Base-by-base conservation (phyloP, 2,329 filamentous ascomycete species). In the Aspergillus intermedius region DNA sequence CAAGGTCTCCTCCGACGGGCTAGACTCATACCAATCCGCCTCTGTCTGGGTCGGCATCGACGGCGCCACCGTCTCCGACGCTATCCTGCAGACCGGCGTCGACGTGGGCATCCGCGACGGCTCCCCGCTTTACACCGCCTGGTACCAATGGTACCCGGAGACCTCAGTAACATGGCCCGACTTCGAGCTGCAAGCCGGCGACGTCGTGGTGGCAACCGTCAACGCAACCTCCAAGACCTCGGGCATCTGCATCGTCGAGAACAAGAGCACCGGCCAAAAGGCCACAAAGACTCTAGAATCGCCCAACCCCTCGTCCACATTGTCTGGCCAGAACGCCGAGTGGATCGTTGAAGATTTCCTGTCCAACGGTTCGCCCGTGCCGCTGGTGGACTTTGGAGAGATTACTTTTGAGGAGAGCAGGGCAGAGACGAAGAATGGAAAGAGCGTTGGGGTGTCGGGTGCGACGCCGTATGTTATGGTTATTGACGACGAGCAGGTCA, bases 71-170 rank as follows among this genome's bases (percentile, higher is more conserved):
- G 44, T 28, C 34, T 28, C 32, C 28, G 41, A 49, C 44, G 34
- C 44, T 1, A 51, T 54, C 40, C 47, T 48, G 37, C 52, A 54
- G 19, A 46, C 52, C 1, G 52, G 52, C 8, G 34, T 54, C 2
- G 45, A 54, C 22, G 45, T 49, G 25, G 47, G 51, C 39, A 45
- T 54, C 5, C 37, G 45, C 23, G 25, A 50, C 40, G 47, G 49
- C 19, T 12, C 44, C 10, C 21, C 42, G 4, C 47, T 35, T 32
- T 49, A 49, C 15, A 40, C 44, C 7, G 52, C 47, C 8, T 54
- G 49, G 52, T 52, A 49, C 42, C 49, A 52, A 23, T 54, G 52
- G 52, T 54, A 49, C 34, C 52, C 52, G 1, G 21, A 10, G 25
- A 30, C 39, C 30, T 45, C 47, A 37, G 25, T 42, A 17, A 19